phyloP scores from a whole-genome alignment of 2,329 filamentous ascomycete species.

The Aspergillus bombycis region DNA sequence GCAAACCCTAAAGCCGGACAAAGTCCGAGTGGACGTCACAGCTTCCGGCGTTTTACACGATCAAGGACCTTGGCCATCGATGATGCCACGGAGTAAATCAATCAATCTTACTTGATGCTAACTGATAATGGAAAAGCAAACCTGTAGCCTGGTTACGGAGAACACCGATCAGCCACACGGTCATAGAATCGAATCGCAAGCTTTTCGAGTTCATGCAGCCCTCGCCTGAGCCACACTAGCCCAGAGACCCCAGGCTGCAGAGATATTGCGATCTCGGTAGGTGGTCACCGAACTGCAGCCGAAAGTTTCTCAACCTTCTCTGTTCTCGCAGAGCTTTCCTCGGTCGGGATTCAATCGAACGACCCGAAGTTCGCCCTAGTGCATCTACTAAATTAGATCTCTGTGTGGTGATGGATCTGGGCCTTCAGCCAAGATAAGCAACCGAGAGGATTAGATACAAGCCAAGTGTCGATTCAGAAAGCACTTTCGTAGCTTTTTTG shows the following conservation, averaged over 20 bases:
- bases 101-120: background rate
- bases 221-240: background rate
- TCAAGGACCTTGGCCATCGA: background rate
- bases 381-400: background rate
- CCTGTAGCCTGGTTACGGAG: background rate
- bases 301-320: background rate
- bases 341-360: background rate
- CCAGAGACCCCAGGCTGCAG: background rate
- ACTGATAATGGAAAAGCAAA: background rate
- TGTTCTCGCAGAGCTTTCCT: background rate
- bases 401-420: background rate
- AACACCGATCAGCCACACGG: background rate
- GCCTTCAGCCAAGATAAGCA: background rate
- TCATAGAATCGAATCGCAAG: background rate
- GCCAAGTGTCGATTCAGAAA: background rate
- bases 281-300: background rate
- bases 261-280: background rate
- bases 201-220: background rate
- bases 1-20: background rate
- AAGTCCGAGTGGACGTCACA: background rate
- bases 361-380: background rate
- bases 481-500: background rate
- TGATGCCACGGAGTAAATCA: background rate
- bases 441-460: background rate
- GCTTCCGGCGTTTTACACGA: background rate